Percentiles rank a stretch among this genome's conserved stretches.
phyloP scores from a whole-genome alignment of 192 early-diverging fungal genomes.

The Helicostylum pulchrum region DNA sequence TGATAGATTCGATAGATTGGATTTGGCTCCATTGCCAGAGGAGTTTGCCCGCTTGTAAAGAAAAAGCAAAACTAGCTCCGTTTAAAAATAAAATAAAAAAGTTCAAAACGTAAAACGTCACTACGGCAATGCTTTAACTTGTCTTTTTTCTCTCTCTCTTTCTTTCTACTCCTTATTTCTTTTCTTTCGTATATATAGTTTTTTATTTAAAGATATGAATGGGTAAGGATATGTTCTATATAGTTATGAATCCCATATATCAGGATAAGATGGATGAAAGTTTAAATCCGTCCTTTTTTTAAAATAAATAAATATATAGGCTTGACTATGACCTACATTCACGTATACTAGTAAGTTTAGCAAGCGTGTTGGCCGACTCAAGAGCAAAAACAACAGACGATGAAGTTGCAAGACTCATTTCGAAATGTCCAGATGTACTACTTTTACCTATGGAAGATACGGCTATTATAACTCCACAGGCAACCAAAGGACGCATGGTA shows the following conservation, averaged over 20 bases:
- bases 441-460: neutral
- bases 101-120: neutral
- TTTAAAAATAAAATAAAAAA: neutral
- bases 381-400: conserved; percentile 34
- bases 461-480: neutral
- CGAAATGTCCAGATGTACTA: conserved; percentile 32
- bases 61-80: conserved; percentile 1
- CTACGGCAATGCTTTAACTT: neutral
- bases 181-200: neutral
- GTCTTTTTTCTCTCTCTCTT: neutral
- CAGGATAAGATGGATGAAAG: neutral
- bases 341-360: conserved; percentile 46
- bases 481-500: conserved; percentile 4
- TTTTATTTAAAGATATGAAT: neutral
- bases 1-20: conserved; percentile 50
- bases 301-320: conserved; percentile 20
- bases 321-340: conserved; percentile 50
- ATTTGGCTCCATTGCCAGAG: conserved; percentile 49
- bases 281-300: neutral
- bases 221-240: neutral
- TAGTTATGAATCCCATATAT: neutral
- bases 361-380: conserved; percentile 41
- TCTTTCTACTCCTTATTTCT: neutral
- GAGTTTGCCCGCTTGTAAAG: conserved; percentile 12
- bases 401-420: conserved; percentile 37